Evolutionary conservation across 306 rosid species (phyloP), one percentile per base, ranked within the genome.

Genomic region (Parietaria judaica): DNA sequence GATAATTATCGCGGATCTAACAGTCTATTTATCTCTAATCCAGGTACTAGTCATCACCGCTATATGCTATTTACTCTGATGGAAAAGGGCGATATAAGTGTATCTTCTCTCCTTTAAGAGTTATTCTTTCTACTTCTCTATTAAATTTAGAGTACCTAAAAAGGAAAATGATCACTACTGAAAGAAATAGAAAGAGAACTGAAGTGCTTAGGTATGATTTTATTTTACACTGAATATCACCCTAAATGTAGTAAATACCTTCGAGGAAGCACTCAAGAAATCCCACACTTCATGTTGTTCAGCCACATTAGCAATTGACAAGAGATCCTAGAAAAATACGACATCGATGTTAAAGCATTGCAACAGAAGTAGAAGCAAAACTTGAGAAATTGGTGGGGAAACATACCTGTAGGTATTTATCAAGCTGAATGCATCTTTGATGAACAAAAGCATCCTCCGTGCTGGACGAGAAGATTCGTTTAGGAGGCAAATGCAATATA

Each of bases 281-380:
- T 94, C 99, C 99, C 90, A 88, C 62, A 94, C 95, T 84, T 94
- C 99, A 72, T 82, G 99, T 60, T 81, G 97, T 72, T 94, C 99
- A 0, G 94, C 90, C 73, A 88, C 86, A 70, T 86, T 84, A 69
- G 99, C 95, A 72, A 94, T 94, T 66, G 95, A 82, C 65, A 94
- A 73, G 54, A 94, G 86, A 65, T 94, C 99, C 99, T 94, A 80
- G 62, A 68, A 67, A 46, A 74, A 76, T 51, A 66, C 11, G 47
- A 43, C 23, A 66, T 23, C 70, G 71, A 54, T 68, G 58, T 70
- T 63, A 73, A 50, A 70, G 63, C 51, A 51, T 36, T 44, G 36
- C 63, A 50, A 54, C 37, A 12, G 31, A 56, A 55, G 7, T 3
- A 38, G 44, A 69, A 35, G 35, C 65, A 58, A 68, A 64, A 15